Base-by-base conservation (phyloP, 2,329 filamentous ascomycete species). In the Clonostachys chloroleuca region DNA sequence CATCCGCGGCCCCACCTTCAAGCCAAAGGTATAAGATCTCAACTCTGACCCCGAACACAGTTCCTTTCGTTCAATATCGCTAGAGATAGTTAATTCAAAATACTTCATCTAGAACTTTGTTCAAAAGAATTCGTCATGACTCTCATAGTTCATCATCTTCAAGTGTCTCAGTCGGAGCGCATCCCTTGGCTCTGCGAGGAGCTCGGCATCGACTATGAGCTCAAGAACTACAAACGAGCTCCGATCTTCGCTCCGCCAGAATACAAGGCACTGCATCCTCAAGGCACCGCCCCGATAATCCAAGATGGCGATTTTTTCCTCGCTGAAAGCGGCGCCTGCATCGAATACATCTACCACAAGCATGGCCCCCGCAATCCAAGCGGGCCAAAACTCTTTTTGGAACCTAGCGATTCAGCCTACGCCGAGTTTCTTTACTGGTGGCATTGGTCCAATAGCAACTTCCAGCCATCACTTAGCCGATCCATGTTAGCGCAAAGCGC, bases 161-260 rank as follows among this genome's bases (percentile, higher is more conserved):
- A 70, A 42, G 55, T 70, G 59, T 81, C 79, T 12, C 81, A 86
- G 59, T 84, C 81, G 35, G 82, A 86, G 59, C 80, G 83, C 39
- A 71, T 86, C 45, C 65, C 77, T 56, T 86, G 79, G 74, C 74
- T 86, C 42, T 80, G 80, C 59, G 83, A 87, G 60, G 83, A 87
- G 60, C 75, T 86, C 16, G 61, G 63, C 43, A 62, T 87, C 45
- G 58, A 67, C 3, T 86, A 86, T 36, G 35, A 33, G 12, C 45
- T 53, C 33, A 34, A 43, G 33, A 47, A 43, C 9, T 59, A 67
- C 56, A 48, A 60, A 36, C 56, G 66, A n/a, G 54, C 60, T 5
- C 66, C 65, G 2, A 39, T 58, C 33, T 49, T 67, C 20, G 63
- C 62, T 2, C 66, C 67, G 12, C 48, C 59, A 14, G 61, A 64